phyloP scores from a whole-genome alignment of 2,329 filamentous ascomycete genomes.

The Orbilia ellipsospora region DNA sequence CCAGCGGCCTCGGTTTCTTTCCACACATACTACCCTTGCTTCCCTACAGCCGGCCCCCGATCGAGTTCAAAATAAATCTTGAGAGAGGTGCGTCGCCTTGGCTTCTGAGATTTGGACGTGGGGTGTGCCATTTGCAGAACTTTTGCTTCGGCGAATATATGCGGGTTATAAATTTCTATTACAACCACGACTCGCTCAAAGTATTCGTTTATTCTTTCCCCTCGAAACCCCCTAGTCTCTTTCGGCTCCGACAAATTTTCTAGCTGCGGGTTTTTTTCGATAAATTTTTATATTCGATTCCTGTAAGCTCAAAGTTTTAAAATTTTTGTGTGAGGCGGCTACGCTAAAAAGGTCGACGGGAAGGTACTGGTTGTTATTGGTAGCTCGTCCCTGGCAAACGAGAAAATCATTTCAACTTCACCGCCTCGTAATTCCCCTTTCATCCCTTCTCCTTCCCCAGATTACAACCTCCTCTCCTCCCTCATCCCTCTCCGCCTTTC shows the following conservation, averaged over 20 bases:
- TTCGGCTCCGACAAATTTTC: conserved; percentile 39
- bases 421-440: conserved; percentile 28
- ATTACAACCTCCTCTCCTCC: conserved; percentile 19
- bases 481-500: conserved; percentile 22
- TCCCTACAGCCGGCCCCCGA: neutral
- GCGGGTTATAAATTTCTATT: neutral
- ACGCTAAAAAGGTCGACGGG: no score
- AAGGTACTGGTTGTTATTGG: neutral
- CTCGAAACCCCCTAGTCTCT: conserved; percentile 20
- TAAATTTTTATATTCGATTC: conserved; percentile 7
- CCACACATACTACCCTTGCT: conserved; percentile 8
- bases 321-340: conserved; percentile 19
- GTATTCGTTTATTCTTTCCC: conserved; percentile 2
- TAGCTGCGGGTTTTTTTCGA: conserved; percentile 2
- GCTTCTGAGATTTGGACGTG: conserved; percentile 4
- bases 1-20: conserved; percentile 39
- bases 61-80: conserved; percentile 2
- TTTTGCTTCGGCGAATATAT: conserved; percentile 7
- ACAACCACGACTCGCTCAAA: neutral
- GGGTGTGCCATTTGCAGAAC: conserved; percentile 5
- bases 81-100: neutral
- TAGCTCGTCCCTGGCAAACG: conserved; percentile 22
- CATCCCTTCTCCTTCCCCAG: conserved; percentile 43
- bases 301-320: neutral
- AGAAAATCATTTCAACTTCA: conserved; percentile 7